Percentiles rank a stretch among this genome's conserved stretches.
Conservation (phyloP, 169 alveolate species). For the Eimeria sp. region DNA sequence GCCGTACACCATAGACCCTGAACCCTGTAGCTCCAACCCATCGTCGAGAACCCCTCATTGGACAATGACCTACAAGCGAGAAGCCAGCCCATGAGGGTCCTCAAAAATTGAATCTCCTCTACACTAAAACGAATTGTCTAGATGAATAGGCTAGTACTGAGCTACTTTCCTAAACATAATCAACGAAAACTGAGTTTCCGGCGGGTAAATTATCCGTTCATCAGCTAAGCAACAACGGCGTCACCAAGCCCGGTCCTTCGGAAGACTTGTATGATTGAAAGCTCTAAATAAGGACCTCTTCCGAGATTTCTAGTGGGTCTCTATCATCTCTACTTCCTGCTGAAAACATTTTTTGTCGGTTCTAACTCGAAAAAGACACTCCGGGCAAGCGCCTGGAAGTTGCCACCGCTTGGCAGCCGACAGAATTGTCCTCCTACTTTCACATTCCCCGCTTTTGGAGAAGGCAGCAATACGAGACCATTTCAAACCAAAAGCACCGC, state of each 20-base stretch:
- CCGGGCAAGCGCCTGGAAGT: background rate
- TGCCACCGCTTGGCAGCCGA: background rate
- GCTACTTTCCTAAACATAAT: background rate
- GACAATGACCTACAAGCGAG: background rate
- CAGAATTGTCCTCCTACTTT: background rate
- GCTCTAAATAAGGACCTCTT: background rate
- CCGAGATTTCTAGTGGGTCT: background rate
- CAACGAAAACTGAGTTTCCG: no score
- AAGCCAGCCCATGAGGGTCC: no score
- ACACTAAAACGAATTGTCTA: background rate
- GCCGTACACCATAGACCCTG: background rate
- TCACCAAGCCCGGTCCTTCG: background rate
- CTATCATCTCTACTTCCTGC: background rate
- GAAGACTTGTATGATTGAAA: background rate
- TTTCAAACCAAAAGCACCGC: constrained; percentile 97
- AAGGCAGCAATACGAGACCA: background rate
- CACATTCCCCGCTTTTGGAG: background rate
- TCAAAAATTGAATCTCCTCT: background rate
- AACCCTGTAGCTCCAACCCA: background rate
- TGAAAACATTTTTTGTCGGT: background rate
- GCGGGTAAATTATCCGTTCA: background rate
- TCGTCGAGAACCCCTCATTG: background rate
- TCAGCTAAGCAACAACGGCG: background rate
- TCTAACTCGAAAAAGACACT: background rate
- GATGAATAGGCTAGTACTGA: background rate